Percentiles rank a stretch among this genome's conserved stretches.
Conservation (phyloP, 352 stramenopile species). For the Pilasporangium apinafurcum region DNA sequence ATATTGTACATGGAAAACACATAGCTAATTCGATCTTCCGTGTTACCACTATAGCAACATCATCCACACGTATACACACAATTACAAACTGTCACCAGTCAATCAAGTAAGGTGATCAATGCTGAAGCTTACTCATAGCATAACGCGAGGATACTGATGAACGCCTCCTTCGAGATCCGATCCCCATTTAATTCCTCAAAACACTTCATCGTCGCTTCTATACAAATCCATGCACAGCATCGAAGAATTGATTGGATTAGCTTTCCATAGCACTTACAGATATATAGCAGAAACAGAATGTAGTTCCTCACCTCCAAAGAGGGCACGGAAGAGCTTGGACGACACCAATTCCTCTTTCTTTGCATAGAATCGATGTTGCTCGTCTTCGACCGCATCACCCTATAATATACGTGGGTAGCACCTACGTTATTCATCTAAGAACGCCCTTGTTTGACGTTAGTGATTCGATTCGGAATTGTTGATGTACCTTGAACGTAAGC, state of each 20-base stretch:
- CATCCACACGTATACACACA: constrained; percentile 3
- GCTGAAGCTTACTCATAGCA: constrained; percentile 58
- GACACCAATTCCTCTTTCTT: constrained; percentile 64
- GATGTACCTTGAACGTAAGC: constrained; percentile 78
- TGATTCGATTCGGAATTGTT: not conserved
- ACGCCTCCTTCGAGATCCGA: constrained; percentile 60
- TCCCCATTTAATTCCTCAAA: constrained; percentile 53
- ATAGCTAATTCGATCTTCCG: constrained; percentile 84
- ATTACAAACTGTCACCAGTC: not conserved
- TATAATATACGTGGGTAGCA: constrained; percentile 12
- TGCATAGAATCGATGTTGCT: constrained; percentile 54
- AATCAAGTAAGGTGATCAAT: not conserved
- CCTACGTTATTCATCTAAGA: too few relatives aligned
- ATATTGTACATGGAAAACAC: constrained; percentile 85
- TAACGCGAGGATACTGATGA: constrained; percentile 61
- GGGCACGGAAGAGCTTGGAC: constrained; percentile 66
- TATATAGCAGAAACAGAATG: not conserved
- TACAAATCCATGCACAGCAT: constrained; percentile 1
- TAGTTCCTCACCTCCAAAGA: constrained; percentile 54
- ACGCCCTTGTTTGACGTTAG: too few relatives aligned
- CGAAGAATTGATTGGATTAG: too few relatives aligned
- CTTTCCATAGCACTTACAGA: too few relatives aligned
- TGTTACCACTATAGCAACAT: constrained; percentile 60
- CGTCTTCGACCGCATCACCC: constrained; percentile 66
- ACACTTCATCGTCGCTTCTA: constrained; percentile 59